phyloP scores from a whole-genome alignment of 1,284 basidiomycete genomes.

The Lentinula novae-zelandiae region DNA sequence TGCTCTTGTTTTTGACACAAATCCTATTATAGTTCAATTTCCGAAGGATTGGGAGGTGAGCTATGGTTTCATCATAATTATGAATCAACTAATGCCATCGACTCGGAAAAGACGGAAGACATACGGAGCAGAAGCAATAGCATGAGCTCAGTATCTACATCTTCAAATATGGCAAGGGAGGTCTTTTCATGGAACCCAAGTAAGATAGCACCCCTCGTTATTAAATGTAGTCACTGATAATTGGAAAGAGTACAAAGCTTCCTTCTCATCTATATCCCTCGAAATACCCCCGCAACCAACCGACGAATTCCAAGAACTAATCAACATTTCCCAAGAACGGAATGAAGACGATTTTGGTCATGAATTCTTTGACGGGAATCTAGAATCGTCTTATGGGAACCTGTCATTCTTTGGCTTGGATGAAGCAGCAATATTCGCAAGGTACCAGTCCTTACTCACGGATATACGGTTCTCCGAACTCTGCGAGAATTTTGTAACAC shows the following conservation, averaged over 20 bases:
- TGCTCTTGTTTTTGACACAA: neutral
- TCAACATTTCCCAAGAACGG: neutral
- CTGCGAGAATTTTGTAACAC: neutral
- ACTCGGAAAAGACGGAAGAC: neutral
- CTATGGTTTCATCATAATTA: neutral
- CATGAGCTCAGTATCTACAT: neutral
- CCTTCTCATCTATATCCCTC: no score
- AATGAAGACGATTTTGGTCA: no score
- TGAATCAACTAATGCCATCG: neutral
- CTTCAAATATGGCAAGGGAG: no score
- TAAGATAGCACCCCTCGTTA: no score
- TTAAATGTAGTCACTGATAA: no score
- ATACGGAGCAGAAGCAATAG: neutral
- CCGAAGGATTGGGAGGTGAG: neutral
- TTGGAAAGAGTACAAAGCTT: no score
- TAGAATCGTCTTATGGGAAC: no score
- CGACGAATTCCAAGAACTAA: no score
- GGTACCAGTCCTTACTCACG: neutral
- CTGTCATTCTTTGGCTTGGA: neutral
- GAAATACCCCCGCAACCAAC: neutral
- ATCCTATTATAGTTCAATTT: neutral
- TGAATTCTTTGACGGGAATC: neutral
- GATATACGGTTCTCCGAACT: neutral
- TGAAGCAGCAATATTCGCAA: neutral
- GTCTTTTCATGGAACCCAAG: no score